phyloP scores from a whole-genome alignment of 352 stramenopile species.

The Globisporangium acanthophoron region DNA sequence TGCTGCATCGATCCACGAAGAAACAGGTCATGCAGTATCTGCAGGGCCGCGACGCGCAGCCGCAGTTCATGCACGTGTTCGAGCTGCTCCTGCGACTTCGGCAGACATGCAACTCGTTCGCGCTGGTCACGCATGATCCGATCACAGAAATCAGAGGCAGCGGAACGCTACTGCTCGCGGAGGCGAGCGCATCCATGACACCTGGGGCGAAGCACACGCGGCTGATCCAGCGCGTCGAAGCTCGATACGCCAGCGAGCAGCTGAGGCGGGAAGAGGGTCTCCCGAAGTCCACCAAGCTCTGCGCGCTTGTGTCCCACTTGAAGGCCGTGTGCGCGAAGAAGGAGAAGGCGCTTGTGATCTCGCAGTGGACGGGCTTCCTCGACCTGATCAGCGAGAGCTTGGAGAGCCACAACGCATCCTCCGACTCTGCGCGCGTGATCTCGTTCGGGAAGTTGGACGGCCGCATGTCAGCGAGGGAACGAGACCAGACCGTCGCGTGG shows the following conservation, averaged over 20 bases:
- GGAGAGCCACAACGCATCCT: constrained; percentile 20
- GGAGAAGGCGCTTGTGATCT: constrained; percentile 79
- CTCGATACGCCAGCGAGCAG: constrained; percentile 6
- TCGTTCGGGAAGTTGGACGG: constrained; percentile 57
- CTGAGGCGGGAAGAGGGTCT: neutral
- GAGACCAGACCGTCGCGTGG: constrained; percentile 51
- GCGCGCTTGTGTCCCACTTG: constrained; percentile 46
- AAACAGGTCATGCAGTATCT: constrained; percentile 74
- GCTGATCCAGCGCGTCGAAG: constrained; percentile 26
- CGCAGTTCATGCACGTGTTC: constrained; percentile 85
- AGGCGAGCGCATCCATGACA: constrained; percentile 13
- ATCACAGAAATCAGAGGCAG: constrained; percentile 31
- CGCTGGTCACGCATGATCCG: constrained; percentile 54
- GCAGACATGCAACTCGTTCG: constrained; percentile 74
- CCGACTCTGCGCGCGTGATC: constrained; percentile 15
- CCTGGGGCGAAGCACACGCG: neutral
- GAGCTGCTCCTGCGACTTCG: constrained; percentile 83
- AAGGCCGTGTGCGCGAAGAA: constrained; percentile 32
- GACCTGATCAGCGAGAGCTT: constrained; percentile 66
- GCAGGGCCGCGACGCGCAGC: constrained; percentile 36
- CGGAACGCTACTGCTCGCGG: constrained; percentile 18
- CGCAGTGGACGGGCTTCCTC: constrained; percentile 84
- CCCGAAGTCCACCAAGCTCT: constrained; percentile 60
- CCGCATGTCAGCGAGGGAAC: constrained; percentile 49
- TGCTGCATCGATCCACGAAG: constrained; percentile 81